These are phyloP conservation scores for Pleurotus eryngii DNA, from an alignment of 768 basidiomycete genomes.

Conservation along the genomic window DNA sequence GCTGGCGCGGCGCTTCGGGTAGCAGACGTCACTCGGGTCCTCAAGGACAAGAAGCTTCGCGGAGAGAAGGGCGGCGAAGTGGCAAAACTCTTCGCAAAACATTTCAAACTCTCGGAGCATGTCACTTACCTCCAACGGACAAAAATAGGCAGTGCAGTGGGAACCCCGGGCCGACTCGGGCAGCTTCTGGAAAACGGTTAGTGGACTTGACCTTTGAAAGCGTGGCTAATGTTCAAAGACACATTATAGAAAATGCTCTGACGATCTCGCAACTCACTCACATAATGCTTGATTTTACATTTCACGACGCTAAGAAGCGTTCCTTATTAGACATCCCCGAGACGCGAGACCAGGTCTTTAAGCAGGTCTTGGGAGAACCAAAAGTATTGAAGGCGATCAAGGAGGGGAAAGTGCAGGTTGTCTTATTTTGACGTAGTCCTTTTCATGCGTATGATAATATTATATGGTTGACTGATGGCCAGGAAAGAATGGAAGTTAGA, in stretches of 20 bases:
- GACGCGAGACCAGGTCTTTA: constrained; percentile 79
- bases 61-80: constrained; percentile 88
- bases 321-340: constrained; percentile 80
- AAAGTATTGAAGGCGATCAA: constrained; percentile 59
- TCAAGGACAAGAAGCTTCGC: constrained; percentile 65
- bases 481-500: constrained; percentile 43
- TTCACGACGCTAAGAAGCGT: constrained; percentile 73
- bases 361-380: constrained; percentile 61
- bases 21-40: constrained; percentile 76
- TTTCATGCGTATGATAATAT: constrained; percentile 9
- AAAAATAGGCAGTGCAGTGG: constrained; percentile 85
- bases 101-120: constrained; percentile 89
- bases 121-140: constrained; percentile 78
- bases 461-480: constrained; percentile 1
- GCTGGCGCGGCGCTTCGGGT: constrained; percentile 89
- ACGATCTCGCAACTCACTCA: constrained; percentile 74
- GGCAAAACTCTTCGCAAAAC: constrained; percentile 93
- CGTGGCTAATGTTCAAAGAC: neutral
- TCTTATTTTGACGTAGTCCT: constrained; percentile 55
- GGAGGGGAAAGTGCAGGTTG: constrained; percentile 75
- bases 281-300: constrained; percentile 76
- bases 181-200: constrained; percentile 66
- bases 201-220: neutral
- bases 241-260: constrained; percentile 56
- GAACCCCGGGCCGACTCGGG: constrained; percentile 88